Percentiles rank a stretch among this genome's conserved stretches.
These are phyloP conservation scores for Endoconidiophora laricicola DNA, from an alignment of 2,329 filamentous ascomycete genomes.

Conservation along the genomic window DNA sequence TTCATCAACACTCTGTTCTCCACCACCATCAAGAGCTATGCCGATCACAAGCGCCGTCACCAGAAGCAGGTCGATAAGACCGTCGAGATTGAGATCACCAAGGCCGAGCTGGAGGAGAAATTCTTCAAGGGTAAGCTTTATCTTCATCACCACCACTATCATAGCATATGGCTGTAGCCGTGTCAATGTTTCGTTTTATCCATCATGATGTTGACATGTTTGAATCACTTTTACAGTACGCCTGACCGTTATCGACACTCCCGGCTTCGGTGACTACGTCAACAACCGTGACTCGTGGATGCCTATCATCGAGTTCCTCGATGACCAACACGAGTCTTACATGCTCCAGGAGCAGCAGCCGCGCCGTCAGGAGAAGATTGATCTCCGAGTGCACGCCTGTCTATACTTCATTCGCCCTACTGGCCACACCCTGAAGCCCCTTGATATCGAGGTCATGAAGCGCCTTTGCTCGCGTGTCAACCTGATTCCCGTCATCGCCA, in stretches of 20 bases:
- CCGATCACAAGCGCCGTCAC: conserved; percentile 97
- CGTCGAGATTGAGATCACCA: conserved; percentile 99
- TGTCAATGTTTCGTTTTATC: neutral
- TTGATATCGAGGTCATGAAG: conserved; percentile 99
- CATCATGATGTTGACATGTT: neutral
- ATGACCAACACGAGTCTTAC: conserved; percentile 99
- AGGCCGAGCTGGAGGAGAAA: conserved; percentile 99
- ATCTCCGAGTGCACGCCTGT: conserved; percentile 94
- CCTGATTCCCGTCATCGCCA: conserved; percentile 93
- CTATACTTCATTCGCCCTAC: conserved; percentile 98
- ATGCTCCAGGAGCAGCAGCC: conserved; percentile 99
- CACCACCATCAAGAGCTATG: conserved; percentile 99
- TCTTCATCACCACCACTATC: neutral
- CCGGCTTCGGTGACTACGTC: conserved; percentile 98
- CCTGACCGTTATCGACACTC: conserved; percentile 95
- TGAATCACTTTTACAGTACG: conserved; percentile 46
- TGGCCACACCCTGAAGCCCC: conserved; percentile 92
- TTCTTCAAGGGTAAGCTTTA: conserved; percentile 84
- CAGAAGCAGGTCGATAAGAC: conserved; percentile 99
- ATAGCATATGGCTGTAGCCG: neutral
- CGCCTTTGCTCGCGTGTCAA: conserved; percentile 95
- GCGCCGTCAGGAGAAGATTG: conserved; percentile 94
- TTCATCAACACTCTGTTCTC: conserved; percentile 99
- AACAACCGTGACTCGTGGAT: conserved; percentile 99
- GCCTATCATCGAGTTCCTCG: conserved; percentile 98